Conservation (phyloP, 495 filamentous ascomycete species). For the Cercophora samala region DNA sequence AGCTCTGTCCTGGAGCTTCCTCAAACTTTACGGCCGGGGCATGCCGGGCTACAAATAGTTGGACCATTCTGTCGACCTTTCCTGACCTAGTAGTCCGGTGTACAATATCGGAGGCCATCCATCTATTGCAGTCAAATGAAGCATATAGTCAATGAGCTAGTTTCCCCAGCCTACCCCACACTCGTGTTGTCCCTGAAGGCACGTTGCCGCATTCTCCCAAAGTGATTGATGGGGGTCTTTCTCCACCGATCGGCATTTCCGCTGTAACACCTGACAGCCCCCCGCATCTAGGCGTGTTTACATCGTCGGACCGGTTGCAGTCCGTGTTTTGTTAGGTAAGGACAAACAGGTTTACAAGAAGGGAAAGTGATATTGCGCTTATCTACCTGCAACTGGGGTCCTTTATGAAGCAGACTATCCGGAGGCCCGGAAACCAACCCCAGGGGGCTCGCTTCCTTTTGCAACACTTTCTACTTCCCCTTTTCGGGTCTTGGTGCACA, state of each 20-base stretch:
- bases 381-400: constrained; percentile 5
- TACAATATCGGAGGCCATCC: constrained; percentile 1
- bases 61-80: background rate
- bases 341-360: constrained; percentile 1
- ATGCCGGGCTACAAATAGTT: background rate
- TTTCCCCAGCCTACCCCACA: constrained; percentile 15
- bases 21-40: background rate
- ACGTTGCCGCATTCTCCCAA: constrained; percentile 1
- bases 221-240: background rate
- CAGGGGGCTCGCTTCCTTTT: background rate
- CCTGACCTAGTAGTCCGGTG: background rate
- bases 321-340: background rate
- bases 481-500: constrained; percentile 1
- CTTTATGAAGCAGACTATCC: constrained; percentile 1
- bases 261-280: constrained; percentile 12
- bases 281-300: constrained; percentile 7
- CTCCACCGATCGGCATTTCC: constrained; percentile 13
- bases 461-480: background rate
- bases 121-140: background rate
- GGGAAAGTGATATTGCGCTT: background rate
- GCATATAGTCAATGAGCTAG: constrained; percentile 8
- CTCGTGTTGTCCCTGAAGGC: background rate
- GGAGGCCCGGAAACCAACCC: constrained; percentile 5
- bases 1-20: background rate
- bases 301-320: constrained; percentile 1